Percentiles rank a stretch among this genome's conserved stretches.
Evolutionary conservation across 148 eudicot species (phyloP).

Genomic region (Arctostaphylos glauca): DNA sequence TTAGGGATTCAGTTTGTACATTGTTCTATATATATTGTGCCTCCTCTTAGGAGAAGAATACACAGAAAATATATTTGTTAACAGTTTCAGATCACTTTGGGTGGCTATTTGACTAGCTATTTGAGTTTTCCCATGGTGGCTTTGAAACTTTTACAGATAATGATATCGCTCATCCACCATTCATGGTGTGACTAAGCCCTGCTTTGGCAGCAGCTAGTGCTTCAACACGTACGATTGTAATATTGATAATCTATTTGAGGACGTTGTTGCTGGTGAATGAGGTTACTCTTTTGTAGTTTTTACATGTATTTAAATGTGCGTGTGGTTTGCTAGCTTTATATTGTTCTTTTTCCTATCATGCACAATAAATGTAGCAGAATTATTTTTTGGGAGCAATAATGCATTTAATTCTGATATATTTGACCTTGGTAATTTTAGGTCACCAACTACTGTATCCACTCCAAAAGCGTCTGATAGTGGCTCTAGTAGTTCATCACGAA

Average conservation of each 20-base stretch:
- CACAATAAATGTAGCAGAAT: neutral
- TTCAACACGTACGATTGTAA: neutral
- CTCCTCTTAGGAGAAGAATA: too few species aligned
- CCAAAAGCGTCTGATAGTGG: slow-evolving; percentile 28
- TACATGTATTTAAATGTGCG: neutral
- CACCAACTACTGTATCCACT: slow-evolving; percentile 21
- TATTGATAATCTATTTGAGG: neutral
- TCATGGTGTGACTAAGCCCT: neutral
- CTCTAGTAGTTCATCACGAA: slow-evolving; percentile 31
- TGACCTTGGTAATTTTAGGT: slow-evolving; percentile 35
- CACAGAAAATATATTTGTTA: too few species aligned
- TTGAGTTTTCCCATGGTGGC: neutral
- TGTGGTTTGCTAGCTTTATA: neutral
- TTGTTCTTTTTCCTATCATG: neutral
- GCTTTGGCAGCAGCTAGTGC: neutral
- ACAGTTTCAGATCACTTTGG: neutral
- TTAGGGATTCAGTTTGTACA: too few species aligned
- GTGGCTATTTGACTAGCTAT: neutral
- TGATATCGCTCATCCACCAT: neutral
- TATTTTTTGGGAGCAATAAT: neutral
- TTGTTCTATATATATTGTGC: too few species aligned
- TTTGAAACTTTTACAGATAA: neutral
- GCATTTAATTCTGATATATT: neutral
- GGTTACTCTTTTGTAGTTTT: neutral
- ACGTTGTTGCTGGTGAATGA: neutral